A percentile compares a stretch with the other conserved stretches of the same genome.
Evolutionary conservation across 495 filamentous ascomycete species (phyloP).

Genomic region (Aspergillus avenaceus): DNA sequence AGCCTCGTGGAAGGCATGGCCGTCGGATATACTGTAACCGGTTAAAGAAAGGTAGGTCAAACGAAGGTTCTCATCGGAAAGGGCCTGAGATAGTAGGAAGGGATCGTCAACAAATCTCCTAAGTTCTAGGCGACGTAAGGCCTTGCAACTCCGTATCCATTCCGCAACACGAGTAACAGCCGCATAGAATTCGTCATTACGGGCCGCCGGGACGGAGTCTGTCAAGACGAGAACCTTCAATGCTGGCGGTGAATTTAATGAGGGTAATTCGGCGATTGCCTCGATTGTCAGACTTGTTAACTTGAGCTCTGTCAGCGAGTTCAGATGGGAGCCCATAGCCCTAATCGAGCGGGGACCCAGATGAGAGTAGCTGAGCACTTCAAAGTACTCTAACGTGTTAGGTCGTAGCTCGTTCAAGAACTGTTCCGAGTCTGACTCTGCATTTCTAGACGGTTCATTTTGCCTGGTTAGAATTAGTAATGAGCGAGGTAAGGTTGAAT

Average conservation of each 20-base stretch:
- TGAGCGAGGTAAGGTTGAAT: neutral
- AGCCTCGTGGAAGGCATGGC: constrained; percentile 48
- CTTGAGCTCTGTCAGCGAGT: constrained; percentile 52
- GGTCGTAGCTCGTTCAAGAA: constrained; percentile 55
- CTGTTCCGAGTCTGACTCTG: constrained; percentile 51
- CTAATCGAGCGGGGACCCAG: constrained; percentile 52
- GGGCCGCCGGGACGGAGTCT: constrained; percentile 21
- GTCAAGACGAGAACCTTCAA: constrained; percentile 52
- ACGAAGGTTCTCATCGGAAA: constrained; percentile 46
- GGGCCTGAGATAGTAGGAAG: constrained; percentile 47
- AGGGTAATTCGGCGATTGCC: constrained; percentile 32
- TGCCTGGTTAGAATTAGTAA: constrained; percentile 2
- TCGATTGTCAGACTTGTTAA: constrained; percentile 46
- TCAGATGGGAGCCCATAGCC: constrained; percentile 53
- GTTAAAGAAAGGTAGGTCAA: constrained; percentile 45
- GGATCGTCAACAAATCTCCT: constrained; percentile 46
- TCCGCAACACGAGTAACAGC: constrained; percentile 46
- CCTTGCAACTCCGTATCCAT: constrained; percentile 46
- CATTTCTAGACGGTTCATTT: constrained; percentile 18
- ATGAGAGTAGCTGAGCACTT: constrained; percentile 47
- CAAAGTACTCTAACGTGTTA: constrained; percentile 57
- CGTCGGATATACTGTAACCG: constrained; percentile 40
- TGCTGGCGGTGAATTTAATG: constrained; percentile 46
- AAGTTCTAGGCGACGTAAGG: constrained; percentile 48
- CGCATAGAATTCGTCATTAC: constrained; percentile 41